These are phyloP conservation scores for Fistulifera pelliculosa DNA, from an alignment of 108 stramenopile genomes.

Conservation along the genomic window DNA sequence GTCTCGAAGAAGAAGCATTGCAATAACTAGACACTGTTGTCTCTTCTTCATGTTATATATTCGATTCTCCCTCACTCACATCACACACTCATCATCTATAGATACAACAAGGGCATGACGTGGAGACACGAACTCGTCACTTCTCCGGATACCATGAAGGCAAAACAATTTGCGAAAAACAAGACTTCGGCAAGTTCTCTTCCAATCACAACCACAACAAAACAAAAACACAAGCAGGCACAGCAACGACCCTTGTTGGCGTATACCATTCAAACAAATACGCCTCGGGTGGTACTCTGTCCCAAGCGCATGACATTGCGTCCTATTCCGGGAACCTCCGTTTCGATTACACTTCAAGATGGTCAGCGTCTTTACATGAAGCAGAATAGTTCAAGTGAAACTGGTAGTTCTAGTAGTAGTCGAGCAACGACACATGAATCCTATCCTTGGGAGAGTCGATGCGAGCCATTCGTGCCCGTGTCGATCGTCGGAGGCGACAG, in stretches of 20 bases:
- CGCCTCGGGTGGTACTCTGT: slow-evolving; percentile 21
- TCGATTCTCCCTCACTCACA: neutral
- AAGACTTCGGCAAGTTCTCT: neutral
- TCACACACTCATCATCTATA: no score
- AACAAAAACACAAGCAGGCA: slow-evolving; percentile 16
- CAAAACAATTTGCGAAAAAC: neutral
- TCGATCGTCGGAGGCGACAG: neutral
- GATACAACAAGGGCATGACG: slow-evolving; percentile 3
- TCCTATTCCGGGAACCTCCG: slow-evolving; percentile 14
- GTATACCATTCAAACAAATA: slow-evolving; percentile 8
- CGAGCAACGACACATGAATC: slow-evolving; percentile 7
- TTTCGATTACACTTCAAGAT: neutral
- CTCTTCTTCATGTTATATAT: neutral
- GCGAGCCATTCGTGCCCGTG: neutral
- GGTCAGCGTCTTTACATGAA: neutral
- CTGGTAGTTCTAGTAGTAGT: neutral
- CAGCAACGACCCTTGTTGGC: slow-evolving; percentile 10
- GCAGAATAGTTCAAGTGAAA: slow-evolving; percentile 2
- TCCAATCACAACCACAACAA: neutral
- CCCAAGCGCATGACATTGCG: slow-evolving; percentile 21
- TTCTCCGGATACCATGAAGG: slow-evolving; percentile 7
- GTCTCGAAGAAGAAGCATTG: neutral
- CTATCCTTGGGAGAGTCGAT: slow-evolving; percentile 4
- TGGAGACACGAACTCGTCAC: slow-evolving; percentile 4
- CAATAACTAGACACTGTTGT: neutral